Base-by-base conservation (phyloP, 441 rosid species). In the Gossypium gossypioides region DNA sequence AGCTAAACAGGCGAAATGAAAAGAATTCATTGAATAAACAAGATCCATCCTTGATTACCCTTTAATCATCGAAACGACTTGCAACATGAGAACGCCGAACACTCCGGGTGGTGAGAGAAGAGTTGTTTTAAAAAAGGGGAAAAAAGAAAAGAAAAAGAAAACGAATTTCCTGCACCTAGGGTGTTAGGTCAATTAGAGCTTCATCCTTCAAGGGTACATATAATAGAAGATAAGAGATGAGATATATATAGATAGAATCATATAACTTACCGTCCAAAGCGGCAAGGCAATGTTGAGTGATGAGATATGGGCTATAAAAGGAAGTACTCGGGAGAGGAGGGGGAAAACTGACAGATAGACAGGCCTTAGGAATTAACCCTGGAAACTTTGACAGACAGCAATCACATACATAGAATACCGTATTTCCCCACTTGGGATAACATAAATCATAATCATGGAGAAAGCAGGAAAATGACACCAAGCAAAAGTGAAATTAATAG, bases 401-500 rank as follows among this genome's bases (percentile, higher is more conserved):
- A 55, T 55, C 6, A 21, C 29, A 21, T 8, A 19, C 1, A 40
- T 1, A 59, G 5, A 59, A 34, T 48, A 50, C 44, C 46, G 18
- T 50, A 50, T 29, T 68, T 68, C 10, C 71, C 71, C 71, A 44
- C 25, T 25, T 25, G 58, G 71, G 58, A 68, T 15, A 16, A 68
- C 59, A 68, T 56, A 56, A 22, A 56, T 50, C 9, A 21, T 18
- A 16, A n/a, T n/a, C 16, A 48, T 48, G n/a, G 52, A 13, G 5
- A 13, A 48, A n/a, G 52, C 1, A 54, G 25, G 12, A 54, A 75
- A 68, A 71, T 64, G 48, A 70, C 12, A 66, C 64, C 24, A 60
- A 72, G 76, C 78, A 72, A 48, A 56, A 74, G n/a, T 37, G 78
- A 69, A 48, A 48, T 15, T 48, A 48, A 48, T 48, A 48, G 16